Base-by-base conservation (phyloP, 306 rosid genomes). In the Canavalia ensiformis region DNA sequence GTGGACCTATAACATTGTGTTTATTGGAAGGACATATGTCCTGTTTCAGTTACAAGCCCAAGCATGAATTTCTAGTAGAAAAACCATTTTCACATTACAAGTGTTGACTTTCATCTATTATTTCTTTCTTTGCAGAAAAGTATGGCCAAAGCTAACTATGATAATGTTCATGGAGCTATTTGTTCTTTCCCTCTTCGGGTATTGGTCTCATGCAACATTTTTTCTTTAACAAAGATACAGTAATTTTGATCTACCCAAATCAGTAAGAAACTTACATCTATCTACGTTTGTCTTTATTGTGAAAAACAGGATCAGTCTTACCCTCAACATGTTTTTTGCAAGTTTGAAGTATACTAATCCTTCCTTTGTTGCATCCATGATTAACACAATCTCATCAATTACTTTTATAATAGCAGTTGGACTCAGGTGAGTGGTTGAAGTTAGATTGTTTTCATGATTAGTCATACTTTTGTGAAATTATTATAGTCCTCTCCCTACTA, bases 341-440 rank as follows among this genome's bases (percentile, higher is more conserved):
- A 86, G 88, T 56, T 51, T 86, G 81, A 78, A 70, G 34, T 83
- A 83, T 51, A 86, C 86, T 28, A 77, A 84, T 81, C 78, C 89
- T 50, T 77, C 88, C 77, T 88, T 88, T 72, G 89, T 65, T 46
- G 56, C 88, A 60, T 86, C 92, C 4, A 71, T 89, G 62, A 8
- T 63, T n/a, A 87, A 86, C 52, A 74, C 69, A 55, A 11, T 84
- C 47, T 60, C 88, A 45, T 83, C 87, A 50, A 37, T 89, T 57
- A 87, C 90, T 45, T 89, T 89, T 58, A 65, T 85, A 28, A 31
- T 84, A 28, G 89, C 84, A 25, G 79, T 83, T 72, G 86, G 13
- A 65, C n/a, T 83, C 47, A 56, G 88, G 87, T 86, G 31, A 52
- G 81, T 31, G 18, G 11, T 33, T 72, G 33, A 49, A 82, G 1